Conservation (phyloP, 306 rosid genomes). For the Mimosa bimucronata region DNA sequence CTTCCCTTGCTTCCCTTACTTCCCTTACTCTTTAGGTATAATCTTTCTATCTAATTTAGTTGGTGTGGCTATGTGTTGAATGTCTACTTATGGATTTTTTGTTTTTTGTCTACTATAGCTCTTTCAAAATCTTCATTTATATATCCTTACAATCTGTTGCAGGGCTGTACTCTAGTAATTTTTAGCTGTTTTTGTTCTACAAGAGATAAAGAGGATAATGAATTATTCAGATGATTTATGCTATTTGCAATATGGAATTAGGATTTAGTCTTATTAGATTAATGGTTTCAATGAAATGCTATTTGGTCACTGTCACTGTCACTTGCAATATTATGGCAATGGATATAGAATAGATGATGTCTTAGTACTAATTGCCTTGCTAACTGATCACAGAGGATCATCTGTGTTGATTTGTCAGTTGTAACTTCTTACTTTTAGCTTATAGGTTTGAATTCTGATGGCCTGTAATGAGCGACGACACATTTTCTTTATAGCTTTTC, state of each 20-base stretch:
- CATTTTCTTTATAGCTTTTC: neutral
- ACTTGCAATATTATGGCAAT: neutral
- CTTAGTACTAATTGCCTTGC: neutral
- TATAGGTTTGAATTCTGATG: neutral
- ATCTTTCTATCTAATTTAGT: too few relatives aligned
- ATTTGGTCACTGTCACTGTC: neutral
- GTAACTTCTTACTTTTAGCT: neutral
- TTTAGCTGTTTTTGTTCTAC: neutral
- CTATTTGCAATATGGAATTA: too few relatives aligned
- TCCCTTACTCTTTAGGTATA: too few relatives aligned
- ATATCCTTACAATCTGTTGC: neutral
- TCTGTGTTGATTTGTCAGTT: neutral
- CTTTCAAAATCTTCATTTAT: neutral
- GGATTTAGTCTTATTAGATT: constrained; percentile 12
- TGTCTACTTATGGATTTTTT: neutral
- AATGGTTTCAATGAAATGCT: neutral
- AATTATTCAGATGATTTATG: too few relatives aligned
- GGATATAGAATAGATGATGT: neutral
- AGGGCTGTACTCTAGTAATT: neutral
- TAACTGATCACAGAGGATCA: neutral
- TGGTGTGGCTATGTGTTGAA: neutral
- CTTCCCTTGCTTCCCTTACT: too few relatives aligned
- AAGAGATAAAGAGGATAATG: too few relatives aligned
- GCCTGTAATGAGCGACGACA: neutral
- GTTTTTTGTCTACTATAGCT: neutral